These are phyloP conservation scores for Sarocladiaceae sp. DNA, from an alignment of 2,329 filamentous ascomycete genomes.

Conservation along the genomic window DNA sequence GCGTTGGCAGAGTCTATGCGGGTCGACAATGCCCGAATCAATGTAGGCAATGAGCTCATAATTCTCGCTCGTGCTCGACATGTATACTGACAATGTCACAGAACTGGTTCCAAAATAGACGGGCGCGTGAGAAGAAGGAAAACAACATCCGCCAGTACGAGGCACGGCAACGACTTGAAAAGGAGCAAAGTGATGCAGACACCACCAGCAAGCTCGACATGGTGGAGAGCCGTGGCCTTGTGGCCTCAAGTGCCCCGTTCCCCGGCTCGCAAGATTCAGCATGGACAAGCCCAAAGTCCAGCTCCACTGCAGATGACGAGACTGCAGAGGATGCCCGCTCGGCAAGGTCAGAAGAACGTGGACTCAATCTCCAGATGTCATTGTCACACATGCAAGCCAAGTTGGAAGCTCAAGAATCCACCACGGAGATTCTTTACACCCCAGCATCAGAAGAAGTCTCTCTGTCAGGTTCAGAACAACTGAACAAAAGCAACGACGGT, in stretches of 20 bases:
- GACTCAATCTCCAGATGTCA: not conserved
- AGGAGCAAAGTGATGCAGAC: conserved; percentile 24
- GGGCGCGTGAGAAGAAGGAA: conserved; percentile 62
- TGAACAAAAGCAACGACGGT: not conserved
- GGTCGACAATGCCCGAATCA: conserved; percentile 61
- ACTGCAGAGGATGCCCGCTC: not conserved
- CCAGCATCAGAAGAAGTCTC: not conserved
- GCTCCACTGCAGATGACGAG: conserved; percentile 5
- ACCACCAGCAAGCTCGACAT: conserved; percentile 21
- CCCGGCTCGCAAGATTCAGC: conserved; percentile 20
- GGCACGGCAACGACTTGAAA: conserved; percentile 32
- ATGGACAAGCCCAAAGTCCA: conserved; percentile 15
- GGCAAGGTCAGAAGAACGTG: not conserved
- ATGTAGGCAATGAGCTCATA: conserved; percentile 44
- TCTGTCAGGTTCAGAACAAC: not conserved
- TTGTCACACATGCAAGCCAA: not conserved
- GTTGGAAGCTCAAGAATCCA: not conserved
- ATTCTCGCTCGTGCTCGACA: not conserved
- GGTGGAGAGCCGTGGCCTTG: conserved; percentile 29
- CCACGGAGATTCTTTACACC: conserved; percentile 2
- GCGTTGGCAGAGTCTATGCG: conserved; percentile 57
- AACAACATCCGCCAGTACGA: conserved; percentile 44
- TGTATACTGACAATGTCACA: conserved; percentile 21
- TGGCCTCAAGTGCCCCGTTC: conserved; percentile 37
- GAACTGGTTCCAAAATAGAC: conserved; percentile 68